Percentiles rank a stretch among this genome's conserved stretches.
Evolutionary conservation across 768 basidiomycete species (phyloP).

Genomic region (Lentinula raphanica): DNA sequence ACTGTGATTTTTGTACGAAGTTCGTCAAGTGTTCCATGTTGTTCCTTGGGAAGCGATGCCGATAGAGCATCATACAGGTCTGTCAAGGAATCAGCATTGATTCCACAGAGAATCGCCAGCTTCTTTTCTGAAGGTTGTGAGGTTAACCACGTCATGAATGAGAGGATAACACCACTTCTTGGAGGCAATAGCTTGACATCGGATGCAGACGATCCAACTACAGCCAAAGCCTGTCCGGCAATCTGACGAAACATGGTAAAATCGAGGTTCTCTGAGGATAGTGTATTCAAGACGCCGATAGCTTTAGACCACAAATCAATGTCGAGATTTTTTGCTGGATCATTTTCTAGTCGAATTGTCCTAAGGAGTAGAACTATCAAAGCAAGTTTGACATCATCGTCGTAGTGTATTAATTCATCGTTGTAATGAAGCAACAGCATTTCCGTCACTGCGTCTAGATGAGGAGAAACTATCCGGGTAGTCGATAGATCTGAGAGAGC

Average conservation of each 20-base stretch:
- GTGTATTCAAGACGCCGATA: slow-evolving; percentile 10
- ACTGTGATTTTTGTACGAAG: slow-evolving; percentile 27
- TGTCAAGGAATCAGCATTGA: slow-evolving; percentile 42
- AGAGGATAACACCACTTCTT: slow-evolving; percentile 33
- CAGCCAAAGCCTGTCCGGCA: slow-evolving; percentile 30
- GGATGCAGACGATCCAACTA: slow-evolving; percentile 21
- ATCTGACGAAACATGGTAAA: slow-evolving; percentile 19
- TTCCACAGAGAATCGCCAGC: slow-evolving; percentile 41
- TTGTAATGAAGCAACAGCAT: slow-evolving; percentile 16
- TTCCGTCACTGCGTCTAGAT: slow-evolving; percentile 39
- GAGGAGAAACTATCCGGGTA: slow-evolving; percentile 37
- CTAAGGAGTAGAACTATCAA: slow-evolving; percentile 28
- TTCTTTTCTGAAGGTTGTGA: slow-evolving; percentile 34
- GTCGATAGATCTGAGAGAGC: slow-evolving; percentile 46
- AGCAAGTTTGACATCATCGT: slow-evolving; percentile 27
- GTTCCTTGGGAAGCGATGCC: slow-evolving; percentile 8
- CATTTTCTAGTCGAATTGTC: slow-evolving; percentile 13
- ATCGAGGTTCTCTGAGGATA: slow-evolving; percentile 8
- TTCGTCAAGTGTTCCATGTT: slow-evolving; percentile 6
- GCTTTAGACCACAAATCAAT: background rate
- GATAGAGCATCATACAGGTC: slow-evolving; percentile 30
- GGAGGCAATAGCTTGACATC: slow-evolving; percentile 27
- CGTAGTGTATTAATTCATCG: slow-evolving; percentile 15
- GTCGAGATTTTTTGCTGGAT: slow-evolving; percentile 1
- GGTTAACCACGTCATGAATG: slow-evolving; percentile 54